These are phyloP conservation scores for Eimeria tenella DNA, from an alignment of 169 alveolate species.

Conservation along the genomic window DNA sequence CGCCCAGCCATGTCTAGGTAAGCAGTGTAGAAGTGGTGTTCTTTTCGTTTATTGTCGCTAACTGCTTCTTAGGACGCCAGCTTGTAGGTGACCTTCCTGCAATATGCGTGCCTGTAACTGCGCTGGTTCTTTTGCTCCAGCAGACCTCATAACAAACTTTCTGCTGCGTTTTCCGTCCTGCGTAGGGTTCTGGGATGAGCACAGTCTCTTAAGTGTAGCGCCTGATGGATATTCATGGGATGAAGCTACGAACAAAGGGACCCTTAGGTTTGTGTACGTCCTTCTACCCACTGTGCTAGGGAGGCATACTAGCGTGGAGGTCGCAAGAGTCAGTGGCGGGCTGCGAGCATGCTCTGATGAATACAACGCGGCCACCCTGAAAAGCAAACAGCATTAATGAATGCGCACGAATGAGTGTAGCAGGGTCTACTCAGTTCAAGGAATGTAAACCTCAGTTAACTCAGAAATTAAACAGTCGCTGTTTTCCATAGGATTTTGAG, in stretches of 20 bases:
- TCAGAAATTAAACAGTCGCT: neutral
- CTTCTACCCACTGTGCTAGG: neutral
- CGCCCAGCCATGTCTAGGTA: conserved; percentile 51
- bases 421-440: no score
- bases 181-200: conserved; percentile 67
- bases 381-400: no score
- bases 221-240: conserved; percentile 55
- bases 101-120: neutral
- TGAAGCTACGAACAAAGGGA: conserved; percentile 15
- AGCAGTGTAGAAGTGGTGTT: neutral
- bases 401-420: no score
- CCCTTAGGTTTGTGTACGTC: conserved; percentile 50
- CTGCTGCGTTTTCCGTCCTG: neutral
- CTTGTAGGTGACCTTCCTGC: neutral
- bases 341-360: no score
- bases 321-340: neutral
- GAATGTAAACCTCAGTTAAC: no score
- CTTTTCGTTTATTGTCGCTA: neutral
- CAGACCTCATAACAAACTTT: neutral
- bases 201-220: conserved; percentile 59
- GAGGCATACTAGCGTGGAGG: neutral
- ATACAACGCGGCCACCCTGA: no score
- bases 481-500: neutral
- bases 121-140: neutral
- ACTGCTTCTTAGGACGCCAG: neutral